Conservation (phyloP, 2,329 filamentous ascomycete species). For the Rhynchosporium graminicola region DNA sequence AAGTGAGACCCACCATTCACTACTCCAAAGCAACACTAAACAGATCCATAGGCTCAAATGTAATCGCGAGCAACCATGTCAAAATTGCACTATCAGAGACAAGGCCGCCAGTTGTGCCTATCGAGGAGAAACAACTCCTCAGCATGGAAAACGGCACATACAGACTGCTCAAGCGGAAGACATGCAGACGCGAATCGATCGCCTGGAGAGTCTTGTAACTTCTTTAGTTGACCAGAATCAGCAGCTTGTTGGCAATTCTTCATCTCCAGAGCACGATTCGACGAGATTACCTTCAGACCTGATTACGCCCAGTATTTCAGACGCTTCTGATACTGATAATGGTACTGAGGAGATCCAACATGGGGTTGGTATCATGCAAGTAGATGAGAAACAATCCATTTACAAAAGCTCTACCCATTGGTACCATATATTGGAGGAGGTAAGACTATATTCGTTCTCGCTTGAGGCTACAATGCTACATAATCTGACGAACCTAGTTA, state of each 20-base stretch:
- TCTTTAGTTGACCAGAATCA: slow-evolving; percentile 51
- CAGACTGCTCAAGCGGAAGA: slow-evolving; percentile 90
- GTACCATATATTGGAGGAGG: slow-evolving; percentile 72
- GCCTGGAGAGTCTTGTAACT: slow-evolving; percentile 41
- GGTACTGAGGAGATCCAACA: slow-evolving; percentile 55
- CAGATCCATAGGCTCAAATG: slow-evolving; percentile 70
- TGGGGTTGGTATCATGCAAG: slow-evolving; percentile 75
- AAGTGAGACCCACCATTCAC: slow-evolving; percentile 23
- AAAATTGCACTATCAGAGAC: slow-evolving; percentile 87
- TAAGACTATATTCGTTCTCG: slow-evolving; percentile 36
- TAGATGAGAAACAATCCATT: slow-evolving; percentile 69
- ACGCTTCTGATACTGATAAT: slow-evolving; percentile 5
- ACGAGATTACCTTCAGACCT: neutral
- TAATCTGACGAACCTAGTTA: slow-evolving; percentile 20
- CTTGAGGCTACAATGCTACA: neutral
- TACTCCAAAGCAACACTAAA: slow-evolving; percentile 8
- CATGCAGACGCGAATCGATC: slow-evolving; percentile 52
- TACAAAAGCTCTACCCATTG: slow-evolving; percentile 81
- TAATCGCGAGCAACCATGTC: slow-evolving; percentile 83
- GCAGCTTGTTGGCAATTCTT: slow-evolving; percentile 44
- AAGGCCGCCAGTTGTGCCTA: slow-evolving; percentile 80
- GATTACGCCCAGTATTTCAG: slow-evolving; percentile 49
- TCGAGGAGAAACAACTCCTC: slow-evolving; percentile 60
- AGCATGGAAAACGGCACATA: slow-evolving; percentile 53
- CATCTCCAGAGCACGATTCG: neutral